Conservation (phyloP, 2,329 filamentous ascomycete species). For the Ceratocystis papillata region DNA sequence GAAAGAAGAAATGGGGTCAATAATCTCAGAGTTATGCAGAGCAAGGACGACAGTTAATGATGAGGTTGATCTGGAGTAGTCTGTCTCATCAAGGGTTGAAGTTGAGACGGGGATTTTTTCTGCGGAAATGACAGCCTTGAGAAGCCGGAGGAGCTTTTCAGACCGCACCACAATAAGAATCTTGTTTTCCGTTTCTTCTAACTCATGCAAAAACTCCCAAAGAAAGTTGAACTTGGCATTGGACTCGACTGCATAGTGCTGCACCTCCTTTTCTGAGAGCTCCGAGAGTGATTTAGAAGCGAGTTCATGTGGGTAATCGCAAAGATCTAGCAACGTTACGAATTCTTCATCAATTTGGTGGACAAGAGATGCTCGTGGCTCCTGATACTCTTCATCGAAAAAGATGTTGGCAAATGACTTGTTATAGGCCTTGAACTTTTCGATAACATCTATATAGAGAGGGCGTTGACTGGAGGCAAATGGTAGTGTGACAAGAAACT, state of each 20-base stretch:
- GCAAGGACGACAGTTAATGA: slow-evolving; percentile 37
- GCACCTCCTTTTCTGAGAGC: slow-evolving; percentile 35
- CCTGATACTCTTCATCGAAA: slow-evolving; percentile 32
- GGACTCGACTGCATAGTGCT: slow-evolving; percentile 45
- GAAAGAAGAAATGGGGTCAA: slow-evolving; percentile 34
- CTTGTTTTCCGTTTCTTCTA: slow-evolving; percentile 37
- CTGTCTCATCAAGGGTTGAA: slow-evolving; percentile 29
- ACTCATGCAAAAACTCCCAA: slow-evolving; percentile 41
- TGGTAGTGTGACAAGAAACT: slow-evolving; percentile 47
- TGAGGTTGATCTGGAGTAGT: slow-evolving; percentile 30
- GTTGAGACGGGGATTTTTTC: slow-evolving; percentile 33
- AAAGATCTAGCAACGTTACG: slow-evolving; percentile 41
- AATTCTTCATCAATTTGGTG: slow-evolving; percentile 44
- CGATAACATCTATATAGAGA: slow-evolving; percentile 42
- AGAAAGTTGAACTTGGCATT: slow-evolving; percentile 53
- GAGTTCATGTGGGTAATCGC: slow-evolving; percentile 46
- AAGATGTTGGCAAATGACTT: slow-evolving; percentile 38
- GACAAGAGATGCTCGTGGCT: slow-evolving; percentile 35
- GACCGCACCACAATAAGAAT: slow-evolving; percentile 46
- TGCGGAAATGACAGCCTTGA: slow-evolving; percentile 40
- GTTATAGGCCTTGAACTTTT: slow-evolving; percentile 37
- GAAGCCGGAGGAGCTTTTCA: slow-evolving; percentile 40
- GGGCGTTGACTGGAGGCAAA: slow-evolving; percentile 44
- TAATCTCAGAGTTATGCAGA: slow-evolving; percentile 33
- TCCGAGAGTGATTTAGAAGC: slow-evolving; percentile 35